These are phyloP conservation scores for Isoetes engelmannii DNA, from an alignment of 83 land plant genomes.

Conservation along the genomic window DNA sequence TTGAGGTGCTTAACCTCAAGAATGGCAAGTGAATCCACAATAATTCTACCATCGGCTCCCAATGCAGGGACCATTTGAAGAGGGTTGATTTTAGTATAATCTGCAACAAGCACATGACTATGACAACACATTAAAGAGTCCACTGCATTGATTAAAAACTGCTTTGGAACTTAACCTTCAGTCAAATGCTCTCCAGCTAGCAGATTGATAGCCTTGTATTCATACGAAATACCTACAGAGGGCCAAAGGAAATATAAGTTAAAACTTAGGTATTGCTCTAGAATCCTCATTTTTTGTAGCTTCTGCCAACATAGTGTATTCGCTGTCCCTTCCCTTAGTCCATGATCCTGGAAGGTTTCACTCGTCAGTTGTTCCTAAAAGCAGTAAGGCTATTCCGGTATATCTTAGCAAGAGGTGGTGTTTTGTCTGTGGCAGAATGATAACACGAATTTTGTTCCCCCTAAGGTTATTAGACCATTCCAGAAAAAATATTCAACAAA, in stretches of 20 bases:
- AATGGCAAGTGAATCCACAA: conserved; percentile 24
- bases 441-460: too few species aligned
- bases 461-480: too few species aligned
- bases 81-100: conserved; percentile 17
- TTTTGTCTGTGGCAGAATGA: too few species aligned
- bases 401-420: too few species aligned
- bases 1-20: conserved; percentile 7
- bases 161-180: conserved; percentile 14
- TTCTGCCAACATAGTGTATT: too few species aligned
- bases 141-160: not conserved
- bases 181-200: conserved; percentile 14
- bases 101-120: conserved; percentile 10
- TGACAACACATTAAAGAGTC: not conserved
- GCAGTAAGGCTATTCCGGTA: too few species aligned
- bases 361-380: not conserved
- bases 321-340: not conserved
- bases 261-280: not conserved
- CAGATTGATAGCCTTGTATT: conserved; percentile 20
- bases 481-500: too few species aligned
- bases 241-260: not conserved
- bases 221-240: conserved; percentile 20
- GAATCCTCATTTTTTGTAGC: too few species aligned
- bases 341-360: not conserved
- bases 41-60: conserved; percentile 13
- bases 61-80: conserved; percentile 19